Conservation (phyloP, 164 flowering plant species). For the Nymphaea thermarum region DNA sequence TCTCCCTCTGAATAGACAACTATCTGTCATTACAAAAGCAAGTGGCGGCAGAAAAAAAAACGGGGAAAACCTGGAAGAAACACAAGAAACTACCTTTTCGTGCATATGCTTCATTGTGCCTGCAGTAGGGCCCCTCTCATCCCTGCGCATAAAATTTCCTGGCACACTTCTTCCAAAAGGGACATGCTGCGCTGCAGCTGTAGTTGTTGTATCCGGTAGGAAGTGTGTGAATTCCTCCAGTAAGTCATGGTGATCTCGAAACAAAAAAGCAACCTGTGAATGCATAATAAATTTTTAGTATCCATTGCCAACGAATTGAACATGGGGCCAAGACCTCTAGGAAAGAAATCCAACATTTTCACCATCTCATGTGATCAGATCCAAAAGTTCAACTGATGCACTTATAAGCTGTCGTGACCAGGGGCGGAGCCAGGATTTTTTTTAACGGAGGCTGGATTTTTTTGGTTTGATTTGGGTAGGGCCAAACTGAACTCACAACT, state of each 20-base stretch:
- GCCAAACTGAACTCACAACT: too few species aligned
- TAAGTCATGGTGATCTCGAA: constrained; percentile 50
- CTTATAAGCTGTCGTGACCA: background rate
- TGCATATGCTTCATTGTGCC: constrained; percentile 35
- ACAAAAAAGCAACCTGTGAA: constrained; percentile 49
- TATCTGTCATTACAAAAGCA: background rate
- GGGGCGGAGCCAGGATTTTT: too few species aligned
- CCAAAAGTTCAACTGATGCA: background rate
- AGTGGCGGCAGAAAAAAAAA: background rate
- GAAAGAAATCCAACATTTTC: background rate
- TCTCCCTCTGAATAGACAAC: constrained; percentile 41
- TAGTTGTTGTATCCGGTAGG: constrained; percentile 43
- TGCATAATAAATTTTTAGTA: background rate
- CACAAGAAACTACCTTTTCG: constrained; percentile 31
- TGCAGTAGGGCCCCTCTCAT: constrained; percentile 37
- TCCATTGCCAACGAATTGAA: background rate
- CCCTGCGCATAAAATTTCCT: constrained; percentile 16
- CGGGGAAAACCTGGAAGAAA: background rate
- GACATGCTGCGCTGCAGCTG: constrained; percentile 25
- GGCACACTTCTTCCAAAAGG: constrained; percentile 31
- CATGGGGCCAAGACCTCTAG: background rate
- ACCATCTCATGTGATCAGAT: background rate
- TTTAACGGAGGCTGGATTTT: too few species aligned
- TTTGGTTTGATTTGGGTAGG: too few species aligned
- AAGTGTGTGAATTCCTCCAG: constrained; percentile 58